Conservation (phyloP, 2,329 filamentous ascomycete species). For the Chrysoporthe cubensis region DNA sequence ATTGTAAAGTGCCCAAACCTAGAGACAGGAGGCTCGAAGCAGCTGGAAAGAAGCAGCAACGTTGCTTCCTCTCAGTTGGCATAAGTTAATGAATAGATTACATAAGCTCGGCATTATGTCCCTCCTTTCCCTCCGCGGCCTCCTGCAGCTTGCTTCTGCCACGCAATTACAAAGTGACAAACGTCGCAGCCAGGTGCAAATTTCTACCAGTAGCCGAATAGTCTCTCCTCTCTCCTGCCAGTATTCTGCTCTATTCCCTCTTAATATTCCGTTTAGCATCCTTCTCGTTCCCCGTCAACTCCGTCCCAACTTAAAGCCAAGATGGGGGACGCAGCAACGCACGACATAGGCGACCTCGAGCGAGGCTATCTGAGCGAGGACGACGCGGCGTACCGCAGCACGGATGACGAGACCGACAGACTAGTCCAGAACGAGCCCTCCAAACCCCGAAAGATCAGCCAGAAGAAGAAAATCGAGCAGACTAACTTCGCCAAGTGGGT, state of each 20-base stretch:
- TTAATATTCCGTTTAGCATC: neutral
- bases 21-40: neutral
- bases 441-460: slow-evolving; percentile 44
- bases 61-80: neutral
- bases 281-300: neutral
- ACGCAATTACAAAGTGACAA: neutral
- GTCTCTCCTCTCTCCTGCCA: neutral
- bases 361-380: slow-evolving; percentile 10
- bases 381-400: slow-evolving; percentile 26
- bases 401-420: slow-evolving; percentile 34
- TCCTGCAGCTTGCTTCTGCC: slow-evolving; percentile 1
- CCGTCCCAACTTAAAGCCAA: neutral
- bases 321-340: neutral
- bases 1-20: neutral
- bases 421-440: slow-evolving; percentile 35
- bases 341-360: neutral
- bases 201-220: neutral
- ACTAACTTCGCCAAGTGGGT: slow-evolving; percentile 53
- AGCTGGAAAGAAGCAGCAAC: neutral
- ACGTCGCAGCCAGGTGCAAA: neutral
- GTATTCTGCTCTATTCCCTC: too few relatives aligned
- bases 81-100: neutral
- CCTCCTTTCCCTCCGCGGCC: neutral
- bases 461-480: slow-evolving; percentile 55
- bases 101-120: neutral